Percentiles rank a stretch among this genome's conserved stretches.
Conservation (phyloP, 208 protist genomes). For the Leishmania lainsoni region DNA sequence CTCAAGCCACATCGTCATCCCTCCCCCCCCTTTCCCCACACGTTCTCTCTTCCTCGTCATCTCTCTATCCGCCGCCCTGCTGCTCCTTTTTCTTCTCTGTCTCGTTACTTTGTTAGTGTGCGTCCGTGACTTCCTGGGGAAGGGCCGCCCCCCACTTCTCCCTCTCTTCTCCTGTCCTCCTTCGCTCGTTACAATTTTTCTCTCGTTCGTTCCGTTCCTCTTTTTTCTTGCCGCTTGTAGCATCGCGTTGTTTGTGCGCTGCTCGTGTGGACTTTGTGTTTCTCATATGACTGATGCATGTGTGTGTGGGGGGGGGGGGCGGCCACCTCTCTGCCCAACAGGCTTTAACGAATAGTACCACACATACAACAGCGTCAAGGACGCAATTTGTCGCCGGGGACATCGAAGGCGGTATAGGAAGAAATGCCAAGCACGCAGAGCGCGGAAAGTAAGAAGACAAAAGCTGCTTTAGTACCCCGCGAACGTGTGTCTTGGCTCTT, state of each 20-base stretch:
- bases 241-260: too few relatives aligned
- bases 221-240: too few relatives aligned
- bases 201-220: too few relatives aligned
- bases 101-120: not conserved
- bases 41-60: not conserved
- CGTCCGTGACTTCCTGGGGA: not conserved
- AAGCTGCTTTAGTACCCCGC: not conserved
- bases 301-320: not conserved
- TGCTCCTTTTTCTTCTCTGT: not conserved
- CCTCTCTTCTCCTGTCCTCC: constrained; percentile 1
- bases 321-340: not conserved
- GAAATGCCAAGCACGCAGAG: not conserved
- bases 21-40: not conserved
- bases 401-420: not conserved
- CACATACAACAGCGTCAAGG: not conserved
- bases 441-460: not conserved
- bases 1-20: not conserved
- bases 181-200: constrained; percentile 8
- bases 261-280: too few relatives aligned
- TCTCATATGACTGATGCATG: not conserved
- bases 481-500: not conserved
- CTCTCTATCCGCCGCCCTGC: not conserved
- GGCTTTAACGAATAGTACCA: not conserved
- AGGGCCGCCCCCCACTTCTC: not conserved
- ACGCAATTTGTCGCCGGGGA: not conserved